phyloP scores from a whole-genome alignment of 805 yeast species.

The Metschnikowia santaceciliae region DNA sequence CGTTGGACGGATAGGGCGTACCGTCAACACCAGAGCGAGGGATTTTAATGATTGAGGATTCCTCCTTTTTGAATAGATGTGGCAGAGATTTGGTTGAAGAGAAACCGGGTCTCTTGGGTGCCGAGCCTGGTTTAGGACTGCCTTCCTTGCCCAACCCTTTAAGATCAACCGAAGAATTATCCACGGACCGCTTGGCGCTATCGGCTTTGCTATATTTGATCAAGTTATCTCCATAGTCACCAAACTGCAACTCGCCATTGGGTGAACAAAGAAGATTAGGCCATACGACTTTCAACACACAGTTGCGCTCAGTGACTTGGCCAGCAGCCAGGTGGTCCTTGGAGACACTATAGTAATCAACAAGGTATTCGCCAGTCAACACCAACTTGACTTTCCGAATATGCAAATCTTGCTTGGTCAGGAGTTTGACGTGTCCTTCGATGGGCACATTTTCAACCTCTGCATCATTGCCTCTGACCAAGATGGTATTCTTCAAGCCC shows the following conservation, averaged over 20 bases:
- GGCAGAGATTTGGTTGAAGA: conserved; percentile 33
- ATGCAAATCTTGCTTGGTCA: conserved; percentile 41
- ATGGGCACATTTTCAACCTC: conserved; percentile 43
- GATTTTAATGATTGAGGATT: conserved; percentile 20
- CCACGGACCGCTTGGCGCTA: conserved; percentile 9
- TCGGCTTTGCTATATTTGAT: conserved; percentile 21
- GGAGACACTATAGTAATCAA: conserved; percentile 38
- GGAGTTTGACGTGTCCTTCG: conserved; percentile 46
- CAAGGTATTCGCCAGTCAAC: conserved; percentile 40
- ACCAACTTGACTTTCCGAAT: conserved; percentile 36
- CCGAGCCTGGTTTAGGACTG: conserved; percentile 8
- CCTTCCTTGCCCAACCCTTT: conserved; percentile 3
- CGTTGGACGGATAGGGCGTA: conserved; percentile 28
- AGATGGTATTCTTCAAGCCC: conserved; percentile 38
- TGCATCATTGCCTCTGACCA: conserved; percentile 42
- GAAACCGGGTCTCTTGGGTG: conserved; percentile 23
- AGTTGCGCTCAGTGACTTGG: conserved; percentile 35
- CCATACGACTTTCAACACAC: conserved; percentile 46
- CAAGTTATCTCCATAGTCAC: conserved; percentile 40
- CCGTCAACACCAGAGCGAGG: conserved; percentile 41
- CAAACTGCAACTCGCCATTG: conserved; percentile 36
- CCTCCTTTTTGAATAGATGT: conserved; percentile 12
- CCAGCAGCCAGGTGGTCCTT: conserved; percentile 26
- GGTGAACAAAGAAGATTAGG: conserved; percentile 39
- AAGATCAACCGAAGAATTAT: conserved; percentile 13